Evolutionary conservation across 2,329 filamentous ascomycete species (phyloP), one percentile per base, ranked within the genome.

Genomic region (Eutypa lata): DNA sequence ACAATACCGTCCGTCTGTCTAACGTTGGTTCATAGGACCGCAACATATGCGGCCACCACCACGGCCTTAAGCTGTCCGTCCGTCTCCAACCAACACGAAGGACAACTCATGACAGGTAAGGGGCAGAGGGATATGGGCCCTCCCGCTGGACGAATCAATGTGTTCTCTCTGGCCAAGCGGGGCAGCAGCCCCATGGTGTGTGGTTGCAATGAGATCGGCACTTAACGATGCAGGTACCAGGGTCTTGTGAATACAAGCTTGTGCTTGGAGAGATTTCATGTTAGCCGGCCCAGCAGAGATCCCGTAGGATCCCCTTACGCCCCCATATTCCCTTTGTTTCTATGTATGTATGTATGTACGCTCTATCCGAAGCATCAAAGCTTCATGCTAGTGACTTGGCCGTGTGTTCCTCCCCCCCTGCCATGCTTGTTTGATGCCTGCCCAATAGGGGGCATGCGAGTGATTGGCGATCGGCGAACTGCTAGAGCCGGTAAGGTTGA

Each of bases 111-210:
- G 48, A 14, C 16, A 19, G 40, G 43, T 43, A 21, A n/a, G 18
- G n/a, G 11, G 26, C 42, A 37, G 22, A 14, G 13, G 13, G n/a
- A n/a, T n/a, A n/a, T n/a, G n/a, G n/a, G n/a, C n/a, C n/a, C n/a
- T 18, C 35, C 35, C 35, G 13, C 13, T 38, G n/a, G 79, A 79
- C 37, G 80, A 80, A 64, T 83, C 83, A 37, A 81, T 62, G 47
- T 78, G 79, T 53, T 83, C 67, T 6, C 76, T 74, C 28, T 81
- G 66, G 2, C 77, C 75, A 61, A 81, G 80, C 70, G 52, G 63
- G 24, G 48, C 47, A 18, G 28, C 51, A 57, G 58, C 49, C 55
- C 51, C n/a, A 47, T 57, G 59, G 43, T 26, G 56, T 57, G 55
- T 57, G 55, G 57, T 57, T 53, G 42, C 53, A 48, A 55, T 58